Evolutionary conservation across 2,329 filamentous ascomycete genomes (phyloP).

Genomic region (Sporothrix curviconia): DNA sequence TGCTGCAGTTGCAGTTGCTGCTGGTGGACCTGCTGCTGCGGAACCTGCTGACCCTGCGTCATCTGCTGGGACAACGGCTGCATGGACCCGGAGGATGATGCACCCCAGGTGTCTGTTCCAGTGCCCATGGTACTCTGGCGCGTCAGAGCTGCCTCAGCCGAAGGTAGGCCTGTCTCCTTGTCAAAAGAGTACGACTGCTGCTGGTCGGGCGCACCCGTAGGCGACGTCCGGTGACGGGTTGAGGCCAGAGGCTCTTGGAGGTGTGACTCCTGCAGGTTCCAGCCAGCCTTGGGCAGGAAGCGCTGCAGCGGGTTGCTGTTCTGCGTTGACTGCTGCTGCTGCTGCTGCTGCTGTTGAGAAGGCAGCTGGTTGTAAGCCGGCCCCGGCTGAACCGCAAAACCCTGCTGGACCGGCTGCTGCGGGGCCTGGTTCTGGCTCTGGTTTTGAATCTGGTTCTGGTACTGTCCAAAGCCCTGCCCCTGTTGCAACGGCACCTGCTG

Average conservation of each 20-base stretch:
- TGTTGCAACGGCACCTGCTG: not conserved
- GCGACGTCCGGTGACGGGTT: constrained; percentile 30
- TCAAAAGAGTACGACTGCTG: constrained; percentile 36
- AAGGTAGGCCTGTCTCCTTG: constrained; percentile 42
- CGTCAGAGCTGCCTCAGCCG: constrained; percentile 1
- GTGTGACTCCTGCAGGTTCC: constrained; percentile 51
- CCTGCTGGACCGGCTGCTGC: not conserved
- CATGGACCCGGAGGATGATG: not conserved
- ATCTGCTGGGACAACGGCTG: not conserved
- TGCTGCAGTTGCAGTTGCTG: constrained; percentile 1
- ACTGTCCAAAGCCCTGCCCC: not conserved
- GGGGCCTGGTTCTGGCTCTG: constrained; percentile 12
- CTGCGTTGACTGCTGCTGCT: not conserved
- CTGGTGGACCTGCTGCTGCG: not conserved
- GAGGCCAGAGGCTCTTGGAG: constrained; percentile 41
- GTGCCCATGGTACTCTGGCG: not conserved
- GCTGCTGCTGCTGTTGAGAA: not conserved
- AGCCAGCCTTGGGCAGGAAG: constrained; percentile 40
- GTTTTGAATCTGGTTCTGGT: not conserved
- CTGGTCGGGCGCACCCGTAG: constrained; percentile 22
- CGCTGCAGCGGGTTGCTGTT: constrained; percentile 33
- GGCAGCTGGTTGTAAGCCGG: not conserved
- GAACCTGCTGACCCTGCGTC: not conserved
- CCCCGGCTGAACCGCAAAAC: not conserved
- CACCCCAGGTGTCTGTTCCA: not conserved